Evolutionary conservation across 2,329 filamentous ascomycete species (phyloP), one percentile per base, ranked within the genome.

Genomic region (Cordyceps fumosorosea): DNA sequence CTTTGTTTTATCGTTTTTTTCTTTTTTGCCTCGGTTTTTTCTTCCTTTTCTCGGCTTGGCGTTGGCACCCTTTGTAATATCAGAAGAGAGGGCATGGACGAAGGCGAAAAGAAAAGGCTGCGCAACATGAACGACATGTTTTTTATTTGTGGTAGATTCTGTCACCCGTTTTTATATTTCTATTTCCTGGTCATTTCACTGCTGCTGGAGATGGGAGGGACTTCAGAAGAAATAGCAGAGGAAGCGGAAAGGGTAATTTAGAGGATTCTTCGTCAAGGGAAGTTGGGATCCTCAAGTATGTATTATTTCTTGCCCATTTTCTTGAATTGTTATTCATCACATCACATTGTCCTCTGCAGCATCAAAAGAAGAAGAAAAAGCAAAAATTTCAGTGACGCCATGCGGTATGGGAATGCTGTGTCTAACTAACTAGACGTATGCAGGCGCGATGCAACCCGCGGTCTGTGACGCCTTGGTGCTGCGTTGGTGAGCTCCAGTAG

Each of bases 261-360:
- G 44, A 66, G 69, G 68, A 68, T 72, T 67, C 67, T 66, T 66
- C 65, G 65, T 60, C 60, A 63, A 64, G 66, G 63, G 62, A 65
- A 65, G 67, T 66, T 67, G 3, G 12, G 69, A 51, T 54, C 61
- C 73, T 75, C 77, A 70, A 75, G 74, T 74, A 78, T 80, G 77
- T 80, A 80, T 78, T 80, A 80, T 74, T 75, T 73, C 74, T 69
- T 47, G 10, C 20, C 72, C 69, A 16, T 65, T 51, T 56, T 55
- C 20, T 52, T 60, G 52, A 44, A 52, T 65, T 53, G 67, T 65
- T 51, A 44, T 32, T 45, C 11, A 20, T 11, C 18, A 45, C 42
- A 47, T 47, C 22, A 5, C 26, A 56, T 22, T 29, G 14, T 18
- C 48, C 26, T 7, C 26, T 51, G 7, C 14, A 51, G 48, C 18